Conservation (phyloP, 257 asterid genomes). For the Solanum bukasovii region DNA sequence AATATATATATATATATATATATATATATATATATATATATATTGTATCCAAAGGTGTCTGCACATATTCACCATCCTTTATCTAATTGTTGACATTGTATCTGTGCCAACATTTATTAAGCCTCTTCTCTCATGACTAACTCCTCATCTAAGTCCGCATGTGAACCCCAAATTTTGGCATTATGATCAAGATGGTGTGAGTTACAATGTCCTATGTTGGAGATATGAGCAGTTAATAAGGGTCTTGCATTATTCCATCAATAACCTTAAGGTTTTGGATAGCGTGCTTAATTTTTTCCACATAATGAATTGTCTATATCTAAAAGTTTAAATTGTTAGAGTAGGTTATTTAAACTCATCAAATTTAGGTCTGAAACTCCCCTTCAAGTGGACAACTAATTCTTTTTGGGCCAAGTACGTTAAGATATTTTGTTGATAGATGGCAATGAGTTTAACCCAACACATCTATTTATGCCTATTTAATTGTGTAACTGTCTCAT, state of each 20-base stretch:
- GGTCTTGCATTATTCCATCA: background rate
- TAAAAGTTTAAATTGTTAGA: too few species aligned
- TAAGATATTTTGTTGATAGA: background rate
- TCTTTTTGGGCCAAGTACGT: background rate
- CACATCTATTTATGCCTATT: background rate
- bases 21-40: too few species aligned
- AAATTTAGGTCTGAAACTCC: background rate
- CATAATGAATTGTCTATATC: too few species aligned
- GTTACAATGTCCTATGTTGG: background rate
- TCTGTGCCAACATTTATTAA: background rate
- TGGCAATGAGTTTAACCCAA: background rate
- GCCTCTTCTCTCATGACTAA: background rate
- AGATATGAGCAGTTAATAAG: background rate
- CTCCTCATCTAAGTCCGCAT: background rate
- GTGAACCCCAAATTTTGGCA: background rate
- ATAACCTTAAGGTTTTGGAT: background rate
- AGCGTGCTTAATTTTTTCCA: too few species aligned
- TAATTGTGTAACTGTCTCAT: background rate
- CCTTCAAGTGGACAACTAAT: background rate
- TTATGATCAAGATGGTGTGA: background rate
- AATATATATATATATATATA: background rate
- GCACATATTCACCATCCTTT: background rate
- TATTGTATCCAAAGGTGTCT: background rate
- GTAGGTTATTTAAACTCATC: too few species aligned
- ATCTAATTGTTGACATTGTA: background rate